Conservation (phyloP, 768 basidiomycete species). For the Floccularia luteovirens region DNA sequence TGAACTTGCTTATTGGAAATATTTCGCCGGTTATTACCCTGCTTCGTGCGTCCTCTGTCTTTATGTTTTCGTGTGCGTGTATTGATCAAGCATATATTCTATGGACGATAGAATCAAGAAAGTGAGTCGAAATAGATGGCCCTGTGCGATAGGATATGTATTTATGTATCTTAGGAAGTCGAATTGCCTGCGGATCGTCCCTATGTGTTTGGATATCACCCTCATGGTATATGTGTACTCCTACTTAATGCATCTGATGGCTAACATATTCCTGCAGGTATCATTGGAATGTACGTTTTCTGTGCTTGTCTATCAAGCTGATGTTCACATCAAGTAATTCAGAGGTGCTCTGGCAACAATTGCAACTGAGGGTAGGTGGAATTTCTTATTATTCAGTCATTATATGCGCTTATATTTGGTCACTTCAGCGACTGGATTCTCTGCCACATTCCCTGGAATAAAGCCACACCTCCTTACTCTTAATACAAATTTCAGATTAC, state of each 20-base stretch:
- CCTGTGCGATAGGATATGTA: too few species aligned
- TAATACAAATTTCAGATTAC: slow-evolving; percentile 83
- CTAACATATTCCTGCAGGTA: slow-evolving; percentile 43
- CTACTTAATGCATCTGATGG: neutral
- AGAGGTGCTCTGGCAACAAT: slow-evolving; percentile 97
- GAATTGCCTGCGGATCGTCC: slow-evolving; percentile 88
- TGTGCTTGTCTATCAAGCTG: neutral
- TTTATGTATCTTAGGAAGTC: slow-evolving; percentile 49
- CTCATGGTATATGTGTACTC: slow-evolving; percentile 62
- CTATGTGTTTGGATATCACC: slow-evolving; percentile 98
- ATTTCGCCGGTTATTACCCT: slow-evolving; percentile 91
- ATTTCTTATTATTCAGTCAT: slow-evolving; percentile 3
- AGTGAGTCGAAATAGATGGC: too few species aligned
- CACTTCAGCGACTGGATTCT: slow-evolving; percentile 78
- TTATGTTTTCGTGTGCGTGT: slow-evolving; percentile 4
- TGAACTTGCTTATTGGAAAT: slow-evolving; percentile 65
- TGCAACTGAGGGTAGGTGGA: slow-evolving; percentile 89
- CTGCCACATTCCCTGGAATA: slow-evolving; percentile 83
- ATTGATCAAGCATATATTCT: slow-evolving; percentile 1
- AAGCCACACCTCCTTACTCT: slow-evolving; percentile 90
- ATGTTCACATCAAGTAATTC: slow-evolving; percentile 1
- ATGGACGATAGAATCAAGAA: too few species aligned
- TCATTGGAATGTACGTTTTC: slow-evolving; percentile 87
- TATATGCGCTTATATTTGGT: neutral
- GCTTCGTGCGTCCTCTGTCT: slow-evolving; percentile 66